phyloP scores from a whole-genome alignment of 2,329 filamentous ascomycete genomes.

The Zalaria obscura region DNA sequence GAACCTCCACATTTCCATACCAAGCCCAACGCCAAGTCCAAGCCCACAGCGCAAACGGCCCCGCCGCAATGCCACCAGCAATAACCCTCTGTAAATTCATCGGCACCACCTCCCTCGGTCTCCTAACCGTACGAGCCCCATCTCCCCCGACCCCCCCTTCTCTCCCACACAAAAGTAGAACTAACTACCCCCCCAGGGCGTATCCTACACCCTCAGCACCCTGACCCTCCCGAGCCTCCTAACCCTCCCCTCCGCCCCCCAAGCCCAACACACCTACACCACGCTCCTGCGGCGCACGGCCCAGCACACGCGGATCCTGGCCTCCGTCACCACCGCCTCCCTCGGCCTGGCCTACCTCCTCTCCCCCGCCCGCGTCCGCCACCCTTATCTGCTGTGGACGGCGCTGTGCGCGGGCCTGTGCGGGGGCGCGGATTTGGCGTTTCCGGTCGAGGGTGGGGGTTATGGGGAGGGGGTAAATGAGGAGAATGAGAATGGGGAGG shows the following conservation, averaged over 20 bases:
- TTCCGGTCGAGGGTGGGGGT: not conserved
- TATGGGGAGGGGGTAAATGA: conserved; percentile 13
- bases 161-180: conserved; percentile 3
- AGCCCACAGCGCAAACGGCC: too few relatives aligned
- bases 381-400: conserved; percentile 86
- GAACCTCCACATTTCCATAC: too few relatives aligned
- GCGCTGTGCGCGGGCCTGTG: conserved; percentile 29
- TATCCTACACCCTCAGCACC: conserved; percentile 71
- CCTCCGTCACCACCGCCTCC: conserved; percentile 53
- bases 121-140: conserved; percentile 59
- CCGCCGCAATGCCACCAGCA: conserved; percentile 26
- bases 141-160: conserved; percentile 2
- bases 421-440: conserved; percentile 3
- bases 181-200: conserved; percentile 45
- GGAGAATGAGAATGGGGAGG: conserved; percentile 34
- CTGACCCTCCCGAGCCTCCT: conserved; percentile 70
- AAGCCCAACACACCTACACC: conserved; percentile 54
- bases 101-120: conserved; percentile 74
- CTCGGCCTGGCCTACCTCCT: conserved; percentile 66
- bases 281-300: conserved; percentile 47
- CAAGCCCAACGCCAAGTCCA: too few relatives aligned
- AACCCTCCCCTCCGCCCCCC: conserved; percentile 60
- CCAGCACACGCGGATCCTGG: conserved; percentile 52
- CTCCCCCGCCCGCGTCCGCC: conserved; percentile 59
- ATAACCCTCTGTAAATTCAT: conserved; percentile 82